Conservation (phyloP, 371 early-diverging fungal genomes). For the Mortierella sp. region DNA sequence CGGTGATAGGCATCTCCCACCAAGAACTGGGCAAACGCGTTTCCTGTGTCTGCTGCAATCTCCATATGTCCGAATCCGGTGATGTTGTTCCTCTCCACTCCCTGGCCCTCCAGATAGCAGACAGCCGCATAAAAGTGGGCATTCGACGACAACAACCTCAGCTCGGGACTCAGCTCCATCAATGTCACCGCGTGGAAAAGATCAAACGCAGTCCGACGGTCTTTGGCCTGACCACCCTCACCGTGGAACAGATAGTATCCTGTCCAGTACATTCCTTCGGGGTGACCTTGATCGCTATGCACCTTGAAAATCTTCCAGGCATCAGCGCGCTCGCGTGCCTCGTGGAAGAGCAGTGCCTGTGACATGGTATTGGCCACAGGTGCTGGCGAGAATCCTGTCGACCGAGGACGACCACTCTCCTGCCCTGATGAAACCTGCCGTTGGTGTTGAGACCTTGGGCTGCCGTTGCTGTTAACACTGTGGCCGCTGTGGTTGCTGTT, state of each 20-base stretch:
- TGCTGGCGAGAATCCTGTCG: slow-evolving; percentile 13
- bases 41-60: slow-evolving; percentile 44
- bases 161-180: slow-evolving; percentile 22
- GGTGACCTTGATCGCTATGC: slow-evolving; percentile 30
- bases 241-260: slow-evolving; percentile 54
- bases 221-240: slow-evolving; percentile 38
- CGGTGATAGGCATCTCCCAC: slow-evolving; percentile 50
- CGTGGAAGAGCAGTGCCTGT: slow-evolving; percentile 33
- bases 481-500: slow-evolving; percentile 1
- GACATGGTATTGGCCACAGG: slow-evolving; percentile 25
- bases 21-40: slow-evolving; percentile 49
- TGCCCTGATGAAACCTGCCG: not conserved
- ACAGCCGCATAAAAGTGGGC: slow-evolving; percentile 55
- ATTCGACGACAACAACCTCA: slow-evolving; percentile 30
- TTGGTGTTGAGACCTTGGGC: slow-evolving; percentile 4
- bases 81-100: slow-evolving; percentile 30
- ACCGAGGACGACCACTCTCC: slow-evolving; percentile 15
- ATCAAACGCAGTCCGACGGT: slow-evolving; percentile 32
- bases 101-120: slow-evolving; percentile 49
- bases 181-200: slow-evolving; percentile 34
- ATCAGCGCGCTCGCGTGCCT: slow-evolving; percentile 32
- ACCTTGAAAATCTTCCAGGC: slow-evolving; percentile 47
- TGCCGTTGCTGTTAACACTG: slow-evolving; percentile 11
- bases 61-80: slow-evolving; percentile 53
- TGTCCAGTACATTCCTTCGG: slow-evolving; percentile 54